Evolutionary conservation across 2,329 filamentous ascomycete species (phyloP).

Genomic region (Zymoseptoria ardabiliae): DNA sequence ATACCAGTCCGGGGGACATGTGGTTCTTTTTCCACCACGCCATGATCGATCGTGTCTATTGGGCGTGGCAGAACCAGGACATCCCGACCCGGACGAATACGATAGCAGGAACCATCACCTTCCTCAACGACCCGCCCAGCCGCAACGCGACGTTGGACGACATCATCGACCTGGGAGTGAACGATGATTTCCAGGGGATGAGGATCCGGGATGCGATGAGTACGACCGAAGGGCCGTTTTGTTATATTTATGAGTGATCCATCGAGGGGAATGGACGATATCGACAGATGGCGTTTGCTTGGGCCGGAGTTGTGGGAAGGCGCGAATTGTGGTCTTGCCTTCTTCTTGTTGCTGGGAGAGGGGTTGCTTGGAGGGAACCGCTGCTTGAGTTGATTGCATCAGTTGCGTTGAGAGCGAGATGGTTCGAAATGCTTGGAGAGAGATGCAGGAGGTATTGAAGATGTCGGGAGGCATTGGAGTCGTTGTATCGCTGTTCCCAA

Average conservation of each 20-base stretch:
- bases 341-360: too few relatives aligned
- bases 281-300: background rate
- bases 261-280: background rate
- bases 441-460: too few relatives aligned
- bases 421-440: too few relatives aligned
- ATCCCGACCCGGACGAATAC: constrained; percentile 6
- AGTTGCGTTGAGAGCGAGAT: too few relatives aligned
- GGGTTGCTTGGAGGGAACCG: too few relatives aligned
- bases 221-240: constrained; percentile 8
- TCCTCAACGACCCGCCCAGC: constrained; percentile 5
- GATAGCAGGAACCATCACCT: constrained; percentile 9
- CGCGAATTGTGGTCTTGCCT: too few relatives aligned
- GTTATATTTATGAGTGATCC: constrained; percentile 13
- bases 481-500: too few relatives aligned
- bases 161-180: constrained; percentile 6
- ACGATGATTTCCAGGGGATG: constrained; percentile 7
- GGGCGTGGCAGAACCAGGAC: constrained; percentile 45
- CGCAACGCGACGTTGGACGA: constrained; percentile 6
- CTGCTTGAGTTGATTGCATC: too few relatives aligned
- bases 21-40: constrained; percentile 44
- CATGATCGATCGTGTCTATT: constrained; percentile 43
- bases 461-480: too few relatives aligned
- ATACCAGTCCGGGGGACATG: constrained; percentile 40
- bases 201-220: constrained; percentile 6
- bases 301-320: too few relatives aligned